Evolutionary conservation across 1,284 basidiomycete genomes (phyloP), one percentile per base, ranked within the genome.

Genomic region (Pseudomicrostroma phylloplanum): DNA sequence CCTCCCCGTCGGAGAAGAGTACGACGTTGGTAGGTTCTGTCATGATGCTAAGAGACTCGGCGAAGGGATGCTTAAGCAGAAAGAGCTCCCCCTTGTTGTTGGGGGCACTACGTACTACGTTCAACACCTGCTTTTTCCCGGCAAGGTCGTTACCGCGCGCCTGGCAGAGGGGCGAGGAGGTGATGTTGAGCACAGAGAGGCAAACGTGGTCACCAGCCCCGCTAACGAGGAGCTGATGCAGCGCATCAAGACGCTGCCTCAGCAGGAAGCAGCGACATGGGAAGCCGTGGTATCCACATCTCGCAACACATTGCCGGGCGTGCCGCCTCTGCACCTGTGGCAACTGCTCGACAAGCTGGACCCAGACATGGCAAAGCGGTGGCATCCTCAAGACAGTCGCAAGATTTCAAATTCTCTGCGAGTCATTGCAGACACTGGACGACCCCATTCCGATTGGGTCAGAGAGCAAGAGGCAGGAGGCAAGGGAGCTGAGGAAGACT

Each of bases 61-160:
- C 15, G 83, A 87, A 36, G 85, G 87, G 57, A 86, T 88, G 55
- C 56, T 63, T 3, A 11, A 63, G 15, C 85, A 89, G 68, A 68
- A 69, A 40, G 81, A 83, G 71, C 80, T 96, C 7, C 92, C 93
- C 0, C 89, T 99, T 60, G 82, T 96, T 3, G 92, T 94, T 55
- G 94, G 94, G 2, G 94, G 94, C 7, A 98, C 94, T 0, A 88
- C 91, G 17, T 99, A 99, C 79, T 99, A 96, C 86, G 88, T 96
- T 21, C 94, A 98, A 77, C 91, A 99, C 78, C 84, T 94, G 46
- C 65, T 82, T 39, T 81, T 82, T 62, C 81, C 80, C 3, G 76
- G 80, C 17, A 67, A 76, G n/a, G 67, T 81, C 48, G 19, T 65
- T 73, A 23, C 39, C 36, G 42, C 42, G 12, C 41, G 19, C 9